These are phyloP conservation scores for Tephrocybe sp. DNA, from an alignment of 768 basidiomycete genomes.

Conservation along the genomic window DNA sequence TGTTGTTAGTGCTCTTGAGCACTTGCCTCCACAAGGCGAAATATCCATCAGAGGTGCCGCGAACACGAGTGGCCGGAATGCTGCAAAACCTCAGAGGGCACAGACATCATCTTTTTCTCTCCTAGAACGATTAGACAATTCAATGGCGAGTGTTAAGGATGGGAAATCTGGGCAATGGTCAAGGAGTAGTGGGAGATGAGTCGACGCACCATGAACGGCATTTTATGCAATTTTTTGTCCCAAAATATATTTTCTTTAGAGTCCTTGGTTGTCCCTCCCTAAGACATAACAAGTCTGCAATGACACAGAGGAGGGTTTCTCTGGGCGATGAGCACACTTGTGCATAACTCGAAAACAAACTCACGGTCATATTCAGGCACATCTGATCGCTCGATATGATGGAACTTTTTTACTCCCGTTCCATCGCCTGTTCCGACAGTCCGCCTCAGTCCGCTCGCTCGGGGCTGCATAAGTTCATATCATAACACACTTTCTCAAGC, in stretches of 20 bases:
- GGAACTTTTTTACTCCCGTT: neutral
- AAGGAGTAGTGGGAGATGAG: constrained; percentile 22
- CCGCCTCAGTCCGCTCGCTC: neutral
- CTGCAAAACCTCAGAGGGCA: constrained; percentile 4
- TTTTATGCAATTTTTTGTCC: constrained; percentile 13
- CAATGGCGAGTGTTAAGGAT: constrained; percentile 13
- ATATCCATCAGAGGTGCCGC: constrained; percentile 58
- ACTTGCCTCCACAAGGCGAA: constrained; percentile 33
- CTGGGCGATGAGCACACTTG: too few species aligned
- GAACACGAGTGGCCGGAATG: constrained; percentile 7
- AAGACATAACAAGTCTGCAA: too few species aligned
- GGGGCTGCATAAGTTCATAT: too few species aligned
- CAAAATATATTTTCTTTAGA: too few species aligned
- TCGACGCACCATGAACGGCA: constrained; percentile 2
- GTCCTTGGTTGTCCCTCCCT: too few species aligned
- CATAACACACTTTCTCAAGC: too few species aligned
- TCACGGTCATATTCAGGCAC: neutral
- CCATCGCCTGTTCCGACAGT: neutral
- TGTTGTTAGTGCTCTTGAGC: neutral
- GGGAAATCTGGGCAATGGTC: constrained; percentile 16
- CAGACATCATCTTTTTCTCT: constrained; percentile 25
- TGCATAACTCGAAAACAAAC: too few species aligned
- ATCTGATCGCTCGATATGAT: neutral
- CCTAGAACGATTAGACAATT: constrained; percentile 33
- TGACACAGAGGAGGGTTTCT: too few species aligned